A percentile compares a stretch with the other conserved stretches of the same genome.
Evolutionary conservation across 495 filamentous ascomycete genomes (phyloP).

Genomic region (Penicillium argentinense): DNA sequence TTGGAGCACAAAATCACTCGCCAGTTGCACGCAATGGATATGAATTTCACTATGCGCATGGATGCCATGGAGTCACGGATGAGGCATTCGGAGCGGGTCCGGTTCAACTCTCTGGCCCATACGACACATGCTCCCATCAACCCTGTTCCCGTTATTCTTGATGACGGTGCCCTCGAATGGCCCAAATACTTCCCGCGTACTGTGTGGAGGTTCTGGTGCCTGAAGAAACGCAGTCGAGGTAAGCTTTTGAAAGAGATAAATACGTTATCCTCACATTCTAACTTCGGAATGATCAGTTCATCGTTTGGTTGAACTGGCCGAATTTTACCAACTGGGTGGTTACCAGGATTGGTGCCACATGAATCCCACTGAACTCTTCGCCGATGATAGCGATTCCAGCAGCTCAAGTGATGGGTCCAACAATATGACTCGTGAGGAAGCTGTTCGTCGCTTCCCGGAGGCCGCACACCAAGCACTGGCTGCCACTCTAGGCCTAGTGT

Average conservation of each 20-base stretch:
- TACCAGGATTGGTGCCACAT: conserved; percentile 42
- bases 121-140: conserved; percentile 39
- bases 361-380: conserved; percentile 31
- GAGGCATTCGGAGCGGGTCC: conserved; percentile 34
- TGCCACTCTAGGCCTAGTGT: conserved; percentile 40
- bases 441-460: conserved; percentile 37
- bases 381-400: conserved; percentile 39
- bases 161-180: conserved; percentile 36
- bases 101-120: conserved; percentile 43
- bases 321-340: conserved; percentile 42
- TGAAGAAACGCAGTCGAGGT: conserved; percentile 46
- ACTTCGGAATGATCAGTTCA: conserved; percentile 24
- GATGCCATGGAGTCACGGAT: conserved; percentile 18
- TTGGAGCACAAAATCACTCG: conserved; percentile 36
- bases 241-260: conserved; percentile 19
- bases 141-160: conserved; percentile 36
- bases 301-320: conserved; percentile 41
- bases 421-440: conserved; percentile 33
- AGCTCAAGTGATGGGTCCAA: conserved; percentile 36
- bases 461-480: conserved; percentile 43
- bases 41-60: conserved; percentile 17
- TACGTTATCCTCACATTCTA: neutral
- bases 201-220: conserved; percentile 45
- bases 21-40: conserved; percentile 28
- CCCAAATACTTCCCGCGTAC: conserved; percentile 42